Evolutionary conservation across 2,329 filamentous ascomycete species (phyloP), one percentile per base, ranked within the genome.

Genomic region (Acrodontium crateriforme): DNA sequence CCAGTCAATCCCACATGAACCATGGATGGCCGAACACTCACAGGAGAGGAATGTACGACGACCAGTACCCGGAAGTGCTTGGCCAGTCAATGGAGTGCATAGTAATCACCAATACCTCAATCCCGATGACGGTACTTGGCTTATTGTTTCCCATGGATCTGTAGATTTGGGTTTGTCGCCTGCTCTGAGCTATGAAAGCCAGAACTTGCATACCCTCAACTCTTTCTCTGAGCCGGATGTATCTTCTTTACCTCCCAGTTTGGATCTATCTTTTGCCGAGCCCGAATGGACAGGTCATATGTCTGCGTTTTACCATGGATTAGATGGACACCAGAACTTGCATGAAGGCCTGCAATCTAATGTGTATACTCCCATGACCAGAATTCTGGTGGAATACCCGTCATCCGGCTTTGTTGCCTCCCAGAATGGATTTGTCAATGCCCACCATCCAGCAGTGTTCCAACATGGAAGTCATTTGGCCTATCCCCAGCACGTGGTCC

Each of bases 171-270:
- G 43, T 29, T 39, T 48, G 45, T 50, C 47, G 40, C 47, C 47
- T 34, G 46, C 41, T 36, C 41, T 49, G 44, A 50, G 48, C 41
- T 38, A 50, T 37, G 42, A 45, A 37, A 50, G 48, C 48, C 45
- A 48, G 39, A 50, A 37, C 36, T 39, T 43, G 38, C 47, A 44
- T 30, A 44, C 38, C 35, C 41, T 49, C 8, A 35, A 39, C 24
- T 38, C 42, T 16, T 32, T 46, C 18, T 41, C 47, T 16, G 47
- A 50, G 30, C 34, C 40, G 31, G 46, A 47, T 20, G 19, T 42
- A 18, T 28, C 34, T 14, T 27, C 41, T 21, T 29, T 46, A 35
- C 46, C 46, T 16, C 39, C 43, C 27, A 37, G 38, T 28, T 40
- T 46, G 42, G 43, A 47, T 27, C 34, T 45, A 26, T 42, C 41